A percentile compares a stretch with the other conserved stretches of the same genome.
Evolutionary conservation across 1,284 basidiomycete genomes (phyloP).

Genomic region (Tilletia indica): DNA sequence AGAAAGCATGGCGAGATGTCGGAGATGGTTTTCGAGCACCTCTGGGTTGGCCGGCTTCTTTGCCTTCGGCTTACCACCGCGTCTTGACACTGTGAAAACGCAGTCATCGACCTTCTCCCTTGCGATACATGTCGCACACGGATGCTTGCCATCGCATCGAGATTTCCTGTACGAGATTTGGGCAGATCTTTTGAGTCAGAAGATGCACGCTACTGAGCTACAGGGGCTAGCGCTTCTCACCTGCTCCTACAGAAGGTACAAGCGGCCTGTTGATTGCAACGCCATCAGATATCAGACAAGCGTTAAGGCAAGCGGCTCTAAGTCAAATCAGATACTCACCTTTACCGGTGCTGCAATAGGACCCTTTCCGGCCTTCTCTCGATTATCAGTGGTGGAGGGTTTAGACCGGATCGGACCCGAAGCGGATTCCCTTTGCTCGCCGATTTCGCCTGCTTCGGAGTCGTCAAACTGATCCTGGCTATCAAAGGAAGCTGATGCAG

Average conservation of each 20-base stretch:
- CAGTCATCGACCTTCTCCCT: constrained; percentile 42
- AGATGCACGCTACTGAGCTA: no score
- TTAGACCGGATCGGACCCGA: not conserved
- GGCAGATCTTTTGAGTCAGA: not conserved
- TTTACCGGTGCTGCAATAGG: constrained; percentile 12
- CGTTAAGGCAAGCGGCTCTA: no score
- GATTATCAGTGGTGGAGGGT: not conserved
- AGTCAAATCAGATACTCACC: not conserved
- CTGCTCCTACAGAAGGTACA: constrained; percentile 13
- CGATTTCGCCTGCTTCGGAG: not conserved
- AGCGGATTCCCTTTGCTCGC: constrained; percentile 4
- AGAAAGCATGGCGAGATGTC: constrained; percentile 8
- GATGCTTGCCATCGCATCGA: constrained; percentile 48
- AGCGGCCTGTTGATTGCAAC: not conserved
- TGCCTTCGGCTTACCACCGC: constrained; percentile 49
- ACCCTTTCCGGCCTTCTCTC: constrained; percentile 1
- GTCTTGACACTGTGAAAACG: constrained; percentile 45
- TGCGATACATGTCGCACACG: constrained; percentile 42
- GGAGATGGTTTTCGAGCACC: not conserved
- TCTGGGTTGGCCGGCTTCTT: constrained; percentile 26
- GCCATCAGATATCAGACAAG: no score
- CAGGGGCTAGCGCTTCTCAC: no score
- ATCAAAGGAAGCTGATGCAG: not conserved
- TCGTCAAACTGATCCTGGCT: not conserved
- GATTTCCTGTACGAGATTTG: constrained; percentile 31